A percentile compares a stretch with the other conserved stretches of the same genome.
phyloP scores from a whole-genome alignment of 2,329 filamentous ascomycete species.

The Colletotrichum lentis region DNA sequence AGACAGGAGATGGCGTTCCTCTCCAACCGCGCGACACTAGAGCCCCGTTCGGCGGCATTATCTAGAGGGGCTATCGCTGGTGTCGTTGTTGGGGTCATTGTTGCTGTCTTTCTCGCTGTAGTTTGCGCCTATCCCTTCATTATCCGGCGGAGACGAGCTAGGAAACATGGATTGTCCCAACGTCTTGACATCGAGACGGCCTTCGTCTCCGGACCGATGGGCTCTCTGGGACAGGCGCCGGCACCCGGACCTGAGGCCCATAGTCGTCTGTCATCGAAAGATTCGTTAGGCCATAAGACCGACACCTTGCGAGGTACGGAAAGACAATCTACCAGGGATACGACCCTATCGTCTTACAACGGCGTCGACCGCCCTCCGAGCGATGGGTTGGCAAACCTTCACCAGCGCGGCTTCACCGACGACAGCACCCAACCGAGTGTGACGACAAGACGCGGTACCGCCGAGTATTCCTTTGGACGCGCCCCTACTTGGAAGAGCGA shows the following conservation, averaged over 20 bases:
- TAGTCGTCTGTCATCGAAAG: conserved; percentile 29
- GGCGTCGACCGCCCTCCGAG: conserved; percentile 19
- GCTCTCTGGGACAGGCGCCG: conserved; percentile 46
- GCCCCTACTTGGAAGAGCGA: conserved; percentile 37
- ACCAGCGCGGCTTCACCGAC: conserved; percentile 29
- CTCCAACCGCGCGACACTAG: conserved; percentile 41
- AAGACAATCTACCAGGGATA: conserved; percentile 28
- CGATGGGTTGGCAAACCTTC: conserved; percentile 11
- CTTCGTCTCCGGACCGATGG: conserved; percentile 37
- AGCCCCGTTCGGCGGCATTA: conserved; percentile 43
- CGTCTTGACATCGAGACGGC: conserved; percentile 46
- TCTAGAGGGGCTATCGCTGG: conserved; percentile 50
- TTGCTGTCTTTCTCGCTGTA: conserved; percentile 44
- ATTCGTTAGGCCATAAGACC: conserved; percentile 27
- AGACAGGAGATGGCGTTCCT: conserved; percentile 11
- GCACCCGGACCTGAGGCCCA: conserved; percentile 21
- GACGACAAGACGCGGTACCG: conserved; percentile 26
- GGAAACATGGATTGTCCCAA: conserved; percentile 39
- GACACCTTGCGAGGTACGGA: conserved; percentile 24
- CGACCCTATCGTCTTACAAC: conserved; percentile 19
- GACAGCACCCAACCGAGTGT: conserved; percentile 30
- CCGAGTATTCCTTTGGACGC: conserved; percentile 31
- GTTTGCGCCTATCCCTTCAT: conserved; percentile 53
- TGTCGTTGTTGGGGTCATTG: conserved; percentile 48
- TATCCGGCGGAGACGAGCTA: conserved; percentile 45